Evolutionary conservation across 345 rosid genomes (phyloP).

Genomic region (Linum lewisii): DNA sequence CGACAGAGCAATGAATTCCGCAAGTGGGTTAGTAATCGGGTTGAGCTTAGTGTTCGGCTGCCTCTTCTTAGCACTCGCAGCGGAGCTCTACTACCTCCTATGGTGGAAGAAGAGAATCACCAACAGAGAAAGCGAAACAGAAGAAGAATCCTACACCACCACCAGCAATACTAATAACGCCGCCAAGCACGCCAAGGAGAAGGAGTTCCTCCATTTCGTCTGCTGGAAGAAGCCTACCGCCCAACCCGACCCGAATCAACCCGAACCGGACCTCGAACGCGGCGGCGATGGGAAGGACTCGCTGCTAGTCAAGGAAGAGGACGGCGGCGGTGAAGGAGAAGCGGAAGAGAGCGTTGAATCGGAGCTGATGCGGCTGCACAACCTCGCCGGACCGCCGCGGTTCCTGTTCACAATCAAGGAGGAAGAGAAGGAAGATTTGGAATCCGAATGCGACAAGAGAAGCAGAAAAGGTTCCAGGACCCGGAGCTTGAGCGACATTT

Average conservation of each 20-base stretch:
- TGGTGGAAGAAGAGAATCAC: constrained; percentile 70
- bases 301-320: constrained; percentile 28
- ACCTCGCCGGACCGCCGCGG: constrained; percentile 73
- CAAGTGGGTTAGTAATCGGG: constrained; percentile 63
- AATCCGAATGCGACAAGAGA: constrained; percentile 68
- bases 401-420: constrained; percentile 92
- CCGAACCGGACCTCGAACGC: constrained; percentile 40
- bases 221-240: constrained; percentile 44
- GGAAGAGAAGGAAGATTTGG: constrained; percentile 91
- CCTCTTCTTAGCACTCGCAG: constrained; percentile 58
- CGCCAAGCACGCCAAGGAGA: constrained; percentile 44
- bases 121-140: constrained; percentile 22
- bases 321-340: background rate
- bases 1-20: constrained; percentile 36
- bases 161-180: background rate
- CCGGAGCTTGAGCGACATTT: constrained; percentile 64
- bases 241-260: constrained; percentile 16
- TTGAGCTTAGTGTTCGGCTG: constrained; percentile 62
- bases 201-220: constrained; percentile 34
- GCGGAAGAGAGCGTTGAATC: constrained; percentile 47
- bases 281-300: constrained; percentile 47
- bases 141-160: constrained; percentile 28
- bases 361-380: constrained; percentile 91
- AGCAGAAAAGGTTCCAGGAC: constrained; percentile 59
- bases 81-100: constrained; percentile 61